A percentile compares a stretch with the other conserved stretches of the same genome.
phyloP scores from a whole-genome alignment of 768 basidiomycete species.

The Tulasnella sp. region DNA sequence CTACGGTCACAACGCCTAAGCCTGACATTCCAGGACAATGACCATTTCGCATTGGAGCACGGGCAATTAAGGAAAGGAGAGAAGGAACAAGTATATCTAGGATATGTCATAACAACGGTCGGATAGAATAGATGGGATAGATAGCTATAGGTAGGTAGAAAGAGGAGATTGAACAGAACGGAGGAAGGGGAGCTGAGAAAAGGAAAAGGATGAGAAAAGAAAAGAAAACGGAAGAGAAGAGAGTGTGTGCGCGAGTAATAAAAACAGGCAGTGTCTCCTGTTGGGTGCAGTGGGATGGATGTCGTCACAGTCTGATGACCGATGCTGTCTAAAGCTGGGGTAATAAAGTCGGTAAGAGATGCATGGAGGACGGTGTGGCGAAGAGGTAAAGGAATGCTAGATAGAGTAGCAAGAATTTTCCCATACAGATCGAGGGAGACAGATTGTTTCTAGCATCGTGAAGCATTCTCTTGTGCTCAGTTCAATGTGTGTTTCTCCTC shows the following conservation, averaged over 20 bases:
- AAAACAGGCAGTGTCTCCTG: background rate
- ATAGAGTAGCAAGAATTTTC: background rate
- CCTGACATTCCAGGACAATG: background rate
- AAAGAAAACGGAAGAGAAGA: background rate
- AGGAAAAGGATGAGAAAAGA: too few relatives aligned
- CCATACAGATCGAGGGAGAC: background rate
- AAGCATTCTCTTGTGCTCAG: background rate
- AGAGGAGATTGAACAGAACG: too few relatives aligned
- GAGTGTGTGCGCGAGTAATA: background rate
- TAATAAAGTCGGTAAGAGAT: background rate
- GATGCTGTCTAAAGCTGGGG: background rate
- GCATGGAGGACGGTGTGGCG: background rate
- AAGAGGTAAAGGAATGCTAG: background rate
- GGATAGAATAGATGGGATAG: background rate
- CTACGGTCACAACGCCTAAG: too few relatives aligned
- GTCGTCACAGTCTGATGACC: background rate
- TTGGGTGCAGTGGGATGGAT: background rate
- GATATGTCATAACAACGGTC: background rate
- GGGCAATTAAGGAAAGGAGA: background rate
- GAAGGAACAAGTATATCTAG: too few relatives aligned
- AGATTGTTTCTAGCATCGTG: background rate
- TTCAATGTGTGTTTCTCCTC: background rate
- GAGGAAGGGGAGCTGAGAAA: too few relatives aligned
- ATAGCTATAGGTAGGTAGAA: too few relatives aligned
- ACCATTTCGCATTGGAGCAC: background rate